Evolutionary conservation across 495 filamentous ascomycete genomes (phyloP).

Genomic region (Margaritispora aquatica): DNA sequence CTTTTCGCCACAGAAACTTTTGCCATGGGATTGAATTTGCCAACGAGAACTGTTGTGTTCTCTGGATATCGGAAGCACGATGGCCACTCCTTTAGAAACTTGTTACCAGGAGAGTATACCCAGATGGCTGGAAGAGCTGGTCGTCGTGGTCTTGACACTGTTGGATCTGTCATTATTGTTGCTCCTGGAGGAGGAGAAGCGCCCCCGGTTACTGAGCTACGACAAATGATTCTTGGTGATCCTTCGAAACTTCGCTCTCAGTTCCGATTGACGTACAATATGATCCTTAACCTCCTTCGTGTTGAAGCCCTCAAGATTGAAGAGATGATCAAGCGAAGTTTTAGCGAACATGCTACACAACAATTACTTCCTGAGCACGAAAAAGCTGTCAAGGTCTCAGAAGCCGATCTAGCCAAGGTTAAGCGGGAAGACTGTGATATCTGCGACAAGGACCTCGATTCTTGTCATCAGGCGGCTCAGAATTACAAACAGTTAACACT

Average conservation of each 20-base stretch:
- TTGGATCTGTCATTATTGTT: slow-evolving; percentile 91
- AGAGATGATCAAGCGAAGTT: slow-evolving; percentile 99
- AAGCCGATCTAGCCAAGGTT: slow-evolving; percentile 83
- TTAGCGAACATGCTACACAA: slow-evolving; percentile 98
- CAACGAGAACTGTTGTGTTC: slow-evolving; percentile 94
- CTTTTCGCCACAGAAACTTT: slow-evolving; percentile 98
- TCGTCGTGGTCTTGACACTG: slow-evolving; percentile 82
- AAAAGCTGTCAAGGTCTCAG: slow-evolving; percentile 85
- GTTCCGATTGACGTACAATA: slow-evolving; percentile 97
- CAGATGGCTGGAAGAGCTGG: slow-evolving; percentile 98
- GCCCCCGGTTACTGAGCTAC: slow-evolving; percentile 71
- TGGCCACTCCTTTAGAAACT: slow-evolving; percentile 81
- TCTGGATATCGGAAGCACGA: slow-evolving; percentile 96
- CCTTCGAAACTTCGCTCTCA: slow-evolving; percentile 93
- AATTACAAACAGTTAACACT: slow-evolving; percentile 65
- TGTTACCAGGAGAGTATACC: slow-evolving; percentile 93
- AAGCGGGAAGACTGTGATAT: slow-evolving; percentile 77
- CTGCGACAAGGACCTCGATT: slow-evolving; percentile 73
- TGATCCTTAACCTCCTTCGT: slow-evolving; percentile 93
- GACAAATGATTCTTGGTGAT: slow-evolving; percentile 92
- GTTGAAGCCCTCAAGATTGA: slow-evolving; percentile 98
- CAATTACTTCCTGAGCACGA: slow-evolving; percentile 92
- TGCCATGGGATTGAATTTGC: slow-evolving; percentile 95
- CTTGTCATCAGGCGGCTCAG: slow-evolving; percentile 74
- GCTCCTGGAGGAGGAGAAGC: slow-evolving; percentile 79